Evolutionary conservation across 257 asterid genomes (phyloP).

Genomic region (Solanum pinnatisectum): DNA sequence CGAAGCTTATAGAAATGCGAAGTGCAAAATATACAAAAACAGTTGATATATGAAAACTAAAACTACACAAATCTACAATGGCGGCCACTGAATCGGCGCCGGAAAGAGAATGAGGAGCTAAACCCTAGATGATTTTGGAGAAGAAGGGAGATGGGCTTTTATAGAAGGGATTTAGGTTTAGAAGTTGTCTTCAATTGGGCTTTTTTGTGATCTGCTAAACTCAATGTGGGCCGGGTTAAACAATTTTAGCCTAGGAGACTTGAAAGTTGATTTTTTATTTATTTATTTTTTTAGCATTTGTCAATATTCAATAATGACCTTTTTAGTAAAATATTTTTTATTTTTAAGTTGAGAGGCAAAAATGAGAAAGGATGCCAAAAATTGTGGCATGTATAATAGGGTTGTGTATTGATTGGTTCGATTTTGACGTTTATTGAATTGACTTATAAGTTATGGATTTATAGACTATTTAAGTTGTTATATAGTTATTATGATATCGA

Average conservation of each 20-base stretch:
- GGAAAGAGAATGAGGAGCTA: background rate
- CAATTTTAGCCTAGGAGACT: background rate
- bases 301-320: too few relatives aligned
- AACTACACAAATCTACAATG: background rate
- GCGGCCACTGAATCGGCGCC: background rate
- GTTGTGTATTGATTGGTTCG: too few relatives aligned
- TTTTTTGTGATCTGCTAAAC: background rate
- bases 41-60: background rate
- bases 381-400: background rate
- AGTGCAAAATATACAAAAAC: background rate
- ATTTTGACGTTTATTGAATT: too few relatives aligned
- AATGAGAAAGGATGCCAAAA: too few relatives aligned
- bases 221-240: background rate
- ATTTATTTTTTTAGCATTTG: too few relatives aligned
- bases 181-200: background rate
- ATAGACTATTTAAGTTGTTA: fast-evolving
- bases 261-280: background rate
- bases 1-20: background rate
- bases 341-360: background rate
- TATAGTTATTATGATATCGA: too few relatives aligned
- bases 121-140: background rate
- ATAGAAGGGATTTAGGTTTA: background rate
- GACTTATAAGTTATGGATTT: too few relatives aligned
- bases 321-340: too few relatives aligned
- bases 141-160: background rate